Percentiles rank a stretch among this genome's conserved stretches.
Conservation (phyloP, 2,329 filamentous ascomycete genomes). For the Neocatenulostroma microsporum region DNA sequence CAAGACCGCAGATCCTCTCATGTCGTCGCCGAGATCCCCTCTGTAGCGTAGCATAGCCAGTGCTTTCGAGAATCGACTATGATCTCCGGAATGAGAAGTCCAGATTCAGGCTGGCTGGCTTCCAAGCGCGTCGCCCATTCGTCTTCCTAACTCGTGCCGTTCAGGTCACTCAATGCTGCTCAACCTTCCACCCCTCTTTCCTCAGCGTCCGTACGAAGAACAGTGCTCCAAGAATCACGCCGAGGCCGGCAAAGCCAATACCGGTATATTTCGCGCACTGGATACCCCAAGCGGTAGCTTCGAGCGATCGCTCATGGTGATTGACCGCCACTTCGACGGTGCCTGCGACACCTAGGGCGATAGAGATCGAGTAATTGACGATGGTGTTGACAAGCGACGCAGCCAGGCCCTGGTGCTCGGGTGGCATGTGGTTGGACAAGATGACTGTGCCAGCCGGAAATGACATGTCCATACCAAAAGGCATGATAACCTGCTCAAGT, state of each 20-base stretch:
- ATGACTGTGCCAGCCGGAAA: slow-evolving; percentile 57
- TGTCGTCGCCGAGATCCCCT: too few species aligned
- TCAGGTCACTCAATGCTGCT: slow-evolving; percentile 14
- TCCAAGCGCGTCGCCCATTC: too few species aligned
- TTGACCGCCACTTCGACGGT: slow-evolving; percentile 49
- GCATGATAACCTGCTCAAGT: slow-evolving; percentile 1
- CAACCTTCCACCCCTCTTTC: slow-evolving; percentile 14
- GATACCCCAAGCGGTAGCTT: slow-evolving; percentile 30
- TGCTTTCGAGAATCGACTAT: too few species aligned
- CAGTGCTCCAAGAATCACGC: slow-evolving; percentile 17
- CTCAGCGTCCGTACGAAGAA: slow-evolving; percentile 15
- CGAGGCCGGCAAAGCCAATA: slow-evolving; percentile 23
- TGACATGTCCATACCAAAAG: slow-evolving; percentile 54
- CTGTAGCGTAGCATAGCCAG: too few species aligned
- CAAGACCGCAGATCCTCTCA: too few species aligned
- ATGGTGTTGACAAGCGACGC: slow-evolving; percentile 54
- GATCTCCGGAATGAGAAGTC: too few species aligned
- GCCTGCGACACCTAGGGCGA: slow-evolving; percentile 58
- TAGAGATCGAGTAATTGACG: slow-evolving; percentile 59
- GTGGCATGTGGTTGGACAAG: slow-evolving; percentile 44
- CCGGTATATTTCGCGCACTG: slow-evolving; percentile 34
- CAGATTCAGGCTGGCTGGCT: too few species aligned
- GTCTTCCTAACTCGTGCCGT: too few species aligned
- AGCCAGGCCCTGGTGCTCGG: slow-evolving; percentile 44
- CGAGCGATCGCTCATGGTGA: slow-evolving; percentile 25